Base-by-base conservation (phyloP, 495 filamentous ascomycete species). In the Aspergillus ellipticus region DNA sequence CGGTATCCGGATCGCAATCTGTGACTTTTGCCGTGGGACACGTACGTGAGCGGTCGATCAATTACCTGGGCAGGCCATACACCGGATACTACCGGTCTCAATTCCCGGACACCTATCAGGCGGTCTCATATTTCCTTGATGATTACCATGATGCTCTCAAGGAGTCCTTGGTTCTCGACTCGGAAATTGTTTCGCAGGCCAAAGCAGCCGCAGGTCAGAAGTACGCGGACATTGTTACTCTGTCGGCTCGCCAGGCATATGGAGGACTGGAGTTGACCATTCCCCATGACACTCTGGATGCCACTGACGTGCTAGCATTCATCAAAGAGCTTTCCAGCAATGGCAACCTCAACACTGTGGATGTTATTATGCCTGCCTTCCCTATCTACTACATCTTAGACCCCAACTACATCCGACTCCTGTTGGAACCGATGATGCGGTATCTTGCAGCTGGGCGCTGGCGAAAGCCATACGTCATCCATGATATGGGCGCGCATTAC, bases 291-390 rank as follows among this genome's bases (percentile, higher is more conserved):
- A 73, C 76, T 28, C 74, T 71, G 10, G 68, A 74, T 57, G 76
- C 72, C 11, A 64, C 63, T 31, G 67, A 72, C 51, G 65, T 71
- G 37, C 63, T 82, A 55, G 70, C 75, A 11, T 83, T 81, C 48
- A 64, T 82, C 55, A 82, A 83, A 53, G 78, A 81, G 59, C 74
- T 81, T 22, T 77, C 73, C 7, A 79, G 72, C 26, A 70, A 83
- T 54, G 79, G 78, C 8, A 79, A 82, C 50, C 61, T 79, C 48
- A 81, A 81, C 51, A 82, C 79, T 2, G 66, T 82, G 21, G 80
- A 81, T 54, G 70, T 82, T 15, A 78, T 81, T 31, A 78, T 74
- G 63, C 76, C 76, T 1, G 70, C 71, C 0, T 74, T 75, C 52
- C 77, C 78, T 6, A 70, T 79, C n/a, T 77, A 80, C 51, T 78